Base-by-base conservation (phyloP, 2,329 filamentous ascomycete species). In the Xylaria sp. region DNA sequence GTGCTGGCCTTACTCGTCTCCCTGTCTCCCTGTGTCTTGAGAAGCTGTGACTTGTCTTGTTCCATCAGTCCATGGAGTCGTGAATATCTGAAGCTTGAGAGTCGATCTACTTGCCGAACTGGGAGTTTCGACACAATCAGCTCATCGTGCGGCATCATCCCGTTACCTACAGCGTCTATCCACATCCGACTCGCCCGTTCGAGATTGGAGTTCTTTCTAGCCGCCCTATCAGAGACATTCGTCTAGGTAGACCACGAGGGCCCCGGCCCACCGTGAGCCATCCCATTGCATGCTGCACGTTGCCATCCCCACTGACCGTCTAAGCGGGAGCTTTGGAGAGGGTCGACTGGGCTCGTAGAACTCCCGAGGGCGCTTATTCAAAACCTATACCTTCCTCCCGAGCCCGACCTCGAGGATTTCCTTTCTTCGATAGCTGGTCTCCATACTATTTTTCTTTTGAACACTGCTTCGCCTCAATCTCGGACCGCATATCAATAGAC, bases 351-450 rank as follows among this genome's bases (percentile, higher is more conserved):
- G 70, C 72, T 75, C 63, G 64, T 65, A 66, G 68, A 58, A 68
- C 71, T 65, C 64, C 69, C 68, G 62, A 70, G 73, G 75, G 74
- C 76, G 77, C 72, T 76, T 75, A 79, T 79, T 84, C 81, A 85
- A 84, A 85, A 85, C 79, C 79, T 75, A 72, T 74, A 72, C 74
- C 73, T 75, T 79, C 80, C 65, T 79, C 76, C 75, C 64, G 67
- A 68, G 67, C 67, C 72, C 71, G 71, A 67, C 67, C 71, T 72
- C 67, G 69, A 70, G 68, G 71, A 67, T 71, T 72, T 70, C 75
- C 73, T 80, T 75, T 75, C 74, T 73, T 79, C 78, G 80, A 78
- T 79, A 86, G 84, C 84, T 85, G 83, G 83, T 77, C 83, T 86
- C 82, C 46, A 60, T 78, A 74, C 68, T 74, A 72, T 56, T 75